Base-by-base conservation (phyloP, 2,329 filamentous ascomycete genomes). In the Verticillium tricorpus region DNA sequence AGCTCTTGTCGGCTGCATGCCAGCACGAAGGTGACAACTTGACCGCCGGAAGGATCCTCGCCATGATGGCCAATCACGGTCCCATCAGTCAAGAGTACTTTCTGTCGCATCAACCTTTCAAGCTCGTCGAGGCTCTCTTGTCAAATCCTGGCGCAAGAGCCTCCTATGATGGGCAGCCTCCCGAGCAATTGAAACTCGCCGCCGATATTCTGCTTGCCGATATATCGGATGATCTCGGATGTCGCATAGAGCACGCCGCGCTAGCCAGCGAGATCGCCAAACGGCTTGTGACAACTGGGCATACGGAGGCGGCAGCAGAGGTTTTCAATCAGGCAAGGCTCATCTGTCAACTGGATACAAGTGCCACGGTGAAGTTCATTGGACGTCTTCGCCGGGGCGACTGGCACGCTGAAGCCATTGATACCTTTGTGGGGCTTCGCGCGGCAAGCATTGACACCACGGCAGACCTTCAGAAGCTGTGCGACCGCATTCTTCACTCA, bases 1-100 rank as follows among this genome's bases (percentile, higher is more conserved):
- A 56, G 31, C 25, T 58, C 5, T 19, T 66, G 19, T 66, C 59
- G n/a, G 25, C 52, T 12, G 63, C 61, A 22, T 65, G 61, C n/a
- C 60, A 58, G 22, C 57, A 59, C n/a, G 31, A 58, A 22, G 60
- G 61, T 12, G 39, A 66, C 25, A 28, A 60, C 25, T 7, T 19
- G 8, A 37, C 31, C 6, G 61, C 64, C 6, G 63, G 57, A 14
- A 45, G 61, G 25, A 66, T 65, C 28, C 45, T 66, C 19, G 28
- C 52, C 11, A 55, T 63, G 52, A 31, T 61, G 5, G 28, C 59
- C 17, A 37, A 31, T 6, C 64, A 63, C 14, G 59, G 60, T 2
- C 52, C 54, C 25, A 39, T 63, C 19, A 55, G 17, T 19, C 28
- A 60, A 25, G 40, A 57, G 5, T 31, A 50, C 39, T 60, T 55